Percentiles rank a stretch among this genome's conserved stretches.
Evolutionary conservation across 495 filamentous ascomycete species (phyloP).

Genomic region (Corynascus novoguineensis): DNA sequence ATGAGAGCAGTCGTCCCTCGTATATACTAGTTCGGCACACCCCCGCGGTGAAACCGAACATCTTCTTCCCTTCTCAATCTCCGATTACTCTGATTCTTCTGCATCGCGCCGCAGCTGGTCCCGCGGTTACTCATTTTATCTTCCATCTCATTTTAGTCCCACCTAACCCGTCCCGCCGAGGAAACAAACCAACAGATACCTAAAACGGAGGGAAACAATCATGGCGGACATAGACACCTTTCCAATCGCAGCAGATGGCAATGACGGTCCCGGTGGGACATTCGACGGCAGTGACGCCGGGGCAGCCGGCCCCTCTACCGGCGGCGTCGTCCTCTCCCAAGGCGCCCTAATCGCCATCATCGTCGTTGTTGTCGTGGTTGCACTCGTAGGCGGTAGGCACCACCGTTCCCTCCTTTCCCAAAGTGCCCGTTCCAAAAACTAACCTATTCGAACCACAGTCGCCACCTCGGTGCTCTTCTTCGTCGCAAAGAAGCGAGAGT

Average conservation of each 20-base stretch:
- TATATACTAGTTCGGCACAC: constrained; percentile 7
- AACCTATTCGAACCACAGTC: constrained; percentile 28
- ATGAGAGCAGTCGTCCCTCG: not conserved
- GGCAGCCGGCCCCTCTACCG: constrained; percentile 47
- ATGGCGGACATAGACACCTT: constrained; percentile 21
- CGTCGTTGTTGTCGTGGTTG: constrained; percentile 53
- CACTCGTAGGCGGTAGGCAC: constrained; percentile 50
- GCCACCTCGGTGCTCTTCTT: constrained; percentile 47
- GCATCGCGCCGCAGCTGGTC: constrained; percentile 14
- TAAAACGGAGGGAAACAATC: not conserved
- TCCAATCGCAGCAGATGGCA: constrained; percentile 36
- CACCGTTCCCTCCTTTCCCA: not conserved
- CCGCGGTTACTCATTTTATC: constrained; percentile 9
- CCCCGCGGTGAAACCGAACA: not conserved
- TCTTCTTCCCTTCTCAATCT: not conserved
- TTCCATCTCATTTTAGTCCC: not conserved
- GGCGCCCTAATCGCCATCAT: constrained; percentile 59
- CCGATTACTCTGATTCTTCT: not conserved
- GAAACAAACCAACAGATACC: not conserved
- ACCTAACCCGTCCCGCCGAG: not conserved
- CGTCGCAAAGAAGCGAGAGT: constrained; percentile 53
- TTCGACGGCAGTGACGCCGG: constrained; percentile 45
- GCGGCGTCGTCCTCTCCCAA: constrained; percentile 48
- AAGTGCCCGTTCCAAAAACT: not conserved
- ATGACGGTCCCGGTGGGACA: constrained; percentile 19